phyloP scores from a whole-genome alignment of 2,329 filamentous ascomycete species.

The Fusarium oxysporum region DNA sequence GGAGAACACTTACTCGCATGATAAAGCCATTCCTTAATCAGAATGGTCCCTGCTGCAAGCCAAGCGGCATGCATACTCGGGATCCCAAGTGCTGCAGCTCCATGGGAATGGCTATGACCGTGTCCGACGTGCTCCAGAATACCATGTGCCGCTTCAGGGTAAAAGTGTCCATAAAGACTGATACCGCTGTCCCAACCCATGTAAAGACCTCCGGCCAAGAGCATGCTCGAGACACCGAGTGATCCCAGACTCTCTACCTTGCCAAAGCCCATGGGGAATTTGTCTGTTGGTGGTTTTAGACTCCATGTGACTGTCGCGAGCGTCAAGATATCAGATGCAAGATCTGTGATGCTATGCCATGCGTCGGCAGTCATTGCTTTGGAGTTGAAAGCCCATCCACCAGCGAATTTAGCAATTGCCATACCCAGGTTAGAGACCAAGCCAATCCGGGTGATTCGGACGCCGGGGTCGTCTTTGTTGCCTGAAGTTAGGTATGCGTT shows the following conservation, averaged over 20 bases:
- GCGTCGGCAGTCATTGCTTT: constrained; percentile 94
- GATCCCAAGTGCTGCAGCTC: constrained; percentile 56
- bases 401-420: constrained; percentile 92
- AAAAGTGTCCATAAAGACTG: constrained; percentile 78
- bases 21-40: constrained; percentile 97
- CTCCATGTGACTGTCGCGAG: constrained; percentile 95
- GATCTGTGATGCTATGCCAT: constrained; percentile 93
- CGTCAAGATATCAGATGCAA: constrained; percentile 94
- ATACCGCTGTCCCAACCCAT: constrained; percentile 84
- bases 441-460: constrained; percentile 70
- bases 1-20: constrained; percentile 82
- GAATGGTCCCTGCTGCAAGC: constrained; percentile 89
- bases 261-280: constrained; percentile 91
- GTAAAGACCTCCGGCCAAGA: constrained; percentile 88
- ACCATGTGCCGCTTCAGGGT: constrained; percentile 75
- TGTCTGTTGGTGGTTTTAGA: constrained; percentile 82
- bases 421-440: constrained; percentile 88
- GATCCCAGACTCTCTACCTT: constrained; percentile 98
- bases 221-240: constrained; percentile 89
- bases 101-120: constrained; percentile 74
- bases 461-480: constrained; percentile 77
- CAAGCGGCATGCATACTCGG: constrained; percentile 95
- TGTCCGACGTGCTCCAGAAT: constrained; percentile 70
- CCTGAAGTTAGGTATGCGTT: constrained; percentile 94
- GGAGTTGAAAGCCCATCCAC: constrained; percentile 94